Evolutionary conservation across 371 early-diverging fungal genomes (phyloP).

Genomic region (Zopfochytrium polystomum): DNA sequence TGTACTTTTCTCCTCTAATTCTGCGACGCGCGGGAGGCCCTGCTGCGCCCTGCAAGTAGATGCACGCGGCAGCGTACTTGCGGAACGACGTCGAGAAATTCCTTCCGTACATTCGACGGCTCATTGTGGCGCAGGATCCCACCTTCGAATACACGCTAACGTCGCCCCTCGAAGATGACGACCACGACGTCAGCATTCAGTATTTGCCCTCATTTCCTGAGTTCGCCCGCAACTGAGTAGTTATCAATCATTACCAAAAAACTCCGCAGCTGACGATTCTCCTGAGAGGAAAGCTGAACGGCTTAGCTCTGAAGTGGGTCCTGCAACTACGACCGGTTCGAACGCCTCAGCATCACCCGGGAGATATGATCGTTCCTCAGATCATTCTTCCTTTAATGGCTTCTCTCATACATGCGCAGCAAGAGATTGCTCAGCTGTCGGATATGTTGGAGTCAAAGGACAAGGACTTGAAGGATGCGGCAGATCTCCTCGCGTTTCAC

Average conservation of each 20-base stretch:
- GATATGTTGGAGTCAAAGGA: background rate
- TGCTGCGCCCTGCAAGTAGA: background rate
- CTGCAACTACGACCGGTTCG: slow-evolving; percentile 8
- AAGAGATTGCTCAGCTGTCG: slow-evolving; percentile 2
- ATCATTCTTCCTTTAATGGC: slow-evolving; percentile 5
- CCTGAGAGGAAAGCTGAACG: slow-evolving; percentile 9
- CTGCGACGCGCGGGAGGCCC: background rate
- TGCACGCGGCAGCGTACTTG: slow-evolving; percentile 12
- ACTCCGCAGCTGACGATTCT: background rate
- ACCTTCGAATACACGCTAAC: slow-evolving; percentile 1
- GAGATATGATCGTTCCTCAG: slow-evolving; percentile 1
- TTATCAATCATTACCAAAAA: background rate
- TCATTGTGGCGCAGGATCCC: slow-evolving; percentile 9
- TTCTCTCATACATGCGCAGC: background rate
- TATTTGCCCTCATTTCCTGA: background rate
- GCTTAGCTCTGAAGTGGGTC: slow-evolving; percentile 9
- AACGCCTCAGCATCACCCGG: background rate
- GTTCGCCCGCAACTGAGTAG: background rate
- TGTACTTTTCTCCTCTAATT: background rate
- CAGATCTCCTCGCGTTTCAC: background rate
- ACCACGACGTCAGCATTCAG: background rate
- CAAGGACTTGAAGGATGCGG: slow-evolving; percentile 2
- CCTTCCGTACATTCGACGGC: background rate
- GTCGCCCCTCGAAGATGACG: background rate
- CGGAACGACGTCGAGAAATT: slow-evolving; percentile 13